A percentile compares a stretch with the other conserved stretches of the same genome.
phyloP scores from a whole-genome alignment of 2,329 filamentous ascomycete genomes.

The Penicillium sp. region DNA sequence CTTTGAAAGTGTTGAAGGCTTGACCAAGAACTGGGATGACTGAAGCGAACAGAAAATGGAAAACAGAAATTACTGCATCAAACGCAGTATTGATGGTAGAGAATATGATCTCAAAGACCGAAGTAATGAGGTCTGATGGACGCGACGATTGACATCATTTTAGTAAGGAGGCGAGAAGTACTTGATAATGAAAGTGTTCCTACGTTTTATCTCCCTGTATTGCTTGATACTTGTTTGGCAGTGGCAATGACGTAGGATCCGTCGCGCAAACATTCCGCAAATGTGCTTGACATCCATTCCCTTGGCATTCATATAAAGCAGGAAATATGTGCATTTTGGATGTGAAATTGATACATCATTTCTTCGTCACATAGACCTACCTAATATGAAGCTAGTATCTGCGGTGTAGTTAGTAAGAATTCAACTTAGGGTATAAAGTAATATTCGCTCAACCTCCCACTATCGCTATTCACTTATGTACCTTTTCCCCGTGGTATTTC shows the following conservation, averaged over 20 bases:
- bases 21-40: conserved; percentile 7
- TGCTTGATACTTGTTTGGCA: too few relatives aligned
- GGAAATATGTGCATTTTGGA: background rate
- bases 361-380: background rate
- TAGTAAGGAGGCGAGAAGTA: too few relatives aligned
- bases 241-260: background rate
- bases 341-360: background rate
- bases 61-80: conserved; percentile 2
- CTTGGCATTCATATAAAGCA: background rate
- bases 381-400: background rate
- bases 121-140: conserved; percentile 22
- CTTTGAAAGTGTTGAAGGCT: background rate
- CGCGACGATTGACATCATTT: conserved; percentile 22
- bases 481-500: background rate
- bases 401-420: background rate
- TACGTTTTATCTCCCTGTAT: too few relatives aligned
- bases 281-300: background rate
- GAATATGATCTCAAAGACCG: conserved; percentile 24
- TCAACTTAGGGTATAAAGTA: background rate
- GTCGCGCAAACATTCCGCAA: background rate
- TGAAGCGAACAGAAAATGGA: conserved; percentile 8
- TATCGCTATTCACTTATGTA: background rate
- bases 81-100: conserved; percentile 13
- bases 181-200: too few relatives aligned
- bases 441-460: background rate